Conservation (phyloP, 2,329 filamentous ascomycete species). For the Cytospora piceicola region DNA sequence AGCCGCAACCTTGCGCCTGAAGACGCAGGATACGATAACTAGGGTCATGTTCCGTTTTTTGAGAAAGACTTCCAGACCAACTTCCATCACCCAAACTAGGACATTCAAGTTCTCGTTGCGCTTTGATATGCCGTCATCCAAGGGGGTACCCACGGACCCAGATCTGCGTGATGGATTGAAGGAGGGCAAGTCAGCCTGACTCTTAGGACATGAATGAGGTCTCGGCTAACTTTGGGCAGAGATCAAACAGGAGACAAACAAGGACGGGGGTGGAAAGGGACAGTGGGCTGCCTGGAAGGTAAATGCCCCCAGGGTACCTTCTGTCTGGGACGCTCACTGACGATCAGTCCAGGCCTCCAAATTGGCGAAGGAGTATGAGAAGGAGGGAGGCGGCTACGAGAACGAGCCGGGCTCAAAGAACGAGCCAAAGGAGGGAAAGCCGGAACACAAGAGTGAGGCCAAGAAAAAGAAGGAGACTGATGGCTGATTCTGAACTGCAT, state of each 20-base stretch:
- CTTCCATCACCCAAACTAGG: conserved; percentile 7
- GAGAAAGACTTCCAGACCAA: conserved; percentile 1
- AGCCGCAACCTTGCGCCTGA: not conserved
- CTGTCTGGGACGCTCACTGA: conserved; percentile 9
- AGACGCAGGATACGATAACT: not conserved
- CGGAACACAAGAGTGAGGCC: conserved; percentile 28
- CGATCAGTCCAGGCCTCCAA: conserved; percentile 38
- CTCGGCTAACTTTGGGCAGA: conserved; percentile 37
- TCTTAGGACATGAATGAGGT: not conserved
- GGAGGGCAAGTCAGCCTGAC: conserved; percentile 37
- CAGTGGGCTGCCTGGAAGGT: conserved; percentile 46
- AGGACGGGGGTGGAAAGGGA: conserved; percentile 46
- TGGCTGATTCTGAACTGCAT: conserved; percentile 27
- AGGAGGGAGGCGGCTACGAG: conserved; percentile 46
- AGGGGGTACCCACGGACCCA: conserved; percentile 47
- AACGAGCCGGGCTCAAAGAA: conserved; percentile 48
- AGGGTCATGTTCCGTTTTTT: conserved; percentile 18
- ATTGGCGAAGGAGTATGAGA: conserved; percentile 48
- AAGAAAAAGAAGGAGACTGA: conserved; percentile 27
- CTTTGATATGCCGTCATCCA: conserved; percentile 44
- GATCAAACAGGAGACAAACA: conserved; percentile 48
- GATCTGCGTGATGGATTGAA: conserved; percentile 46
- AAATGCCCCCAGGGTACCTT: not conserved
- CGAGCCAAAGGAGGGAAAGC: conserved; percentile 32
- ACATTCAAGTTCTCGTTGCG: not conserved